Evolutionary conservation across 2,329 filamentous ascomycete species (phyloP).

Genomic region (Zasmidium angulare): DNA sequence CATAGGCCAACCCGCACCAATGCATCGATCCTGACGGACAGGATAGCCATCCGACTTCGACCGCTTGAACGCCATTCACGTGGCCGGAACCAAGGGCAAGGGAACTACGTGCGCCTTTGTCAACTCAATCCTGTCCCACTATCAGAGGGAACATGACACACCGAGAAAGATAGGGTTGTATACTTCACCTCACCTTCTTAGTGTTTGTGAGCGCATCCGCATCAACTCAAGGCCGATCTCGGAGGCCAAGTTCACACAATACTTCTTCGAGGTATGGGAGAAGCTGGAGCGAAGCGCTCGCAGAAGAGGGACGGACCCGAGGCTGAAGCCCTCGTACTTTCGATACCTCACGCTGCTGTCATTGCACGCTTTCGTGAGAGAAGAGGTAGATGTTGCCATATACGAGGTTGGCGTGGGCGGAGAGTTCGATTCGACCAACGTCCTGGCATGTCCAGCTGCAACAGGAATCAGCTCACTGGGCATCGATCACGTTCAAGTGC

Average conservation of each 20-base stretch:
- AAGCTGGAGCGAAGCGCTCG: conserved; percentile 57
- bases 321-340: conserved; percentile 65
- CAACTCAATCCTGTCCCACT: conserved; percentile 66
- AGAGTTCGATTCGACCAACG: conserved; percentile 87
- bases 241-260: conserved; percentile 66
- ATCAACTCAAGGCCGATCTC: conserved; percentile 70
- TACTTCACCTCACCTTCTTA: conserved; percentile 80
- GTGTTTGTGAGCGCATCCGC: conserved; percentile 77
- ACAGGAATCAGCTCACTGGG: conserved; percentile 77
- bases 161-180: conserved; percentile 64
- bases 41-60: conserved; percentile 15
- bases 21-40: not conserved
- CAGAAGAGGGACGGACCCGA: no score
- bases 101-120: conserved; percentile 82
- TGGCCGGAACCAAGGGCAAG: conserved; percentile 93
- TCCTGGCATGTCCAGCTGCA: conserved; percentile 68
- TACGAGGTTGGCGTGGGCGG: conserved; percentile 91
- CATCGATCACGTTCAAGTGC: conserved; percentile 77
- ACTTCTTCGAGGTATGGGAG: conserved; percentile 85
- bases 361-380: conserved; percentile 75
- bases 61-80: conserved; percentile 60
- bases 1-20: no score
- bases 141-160: conserved; percentile 47
- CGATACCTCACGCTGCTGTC: conserved; percentile 85
- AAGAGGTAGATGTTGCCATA: conserved; percentile 73